Evolutionary conservation across 345 rosid genomes (phyloP), one percentile per base, ranked within the genome.

Genomic region (Brassica nigra): DNA sequence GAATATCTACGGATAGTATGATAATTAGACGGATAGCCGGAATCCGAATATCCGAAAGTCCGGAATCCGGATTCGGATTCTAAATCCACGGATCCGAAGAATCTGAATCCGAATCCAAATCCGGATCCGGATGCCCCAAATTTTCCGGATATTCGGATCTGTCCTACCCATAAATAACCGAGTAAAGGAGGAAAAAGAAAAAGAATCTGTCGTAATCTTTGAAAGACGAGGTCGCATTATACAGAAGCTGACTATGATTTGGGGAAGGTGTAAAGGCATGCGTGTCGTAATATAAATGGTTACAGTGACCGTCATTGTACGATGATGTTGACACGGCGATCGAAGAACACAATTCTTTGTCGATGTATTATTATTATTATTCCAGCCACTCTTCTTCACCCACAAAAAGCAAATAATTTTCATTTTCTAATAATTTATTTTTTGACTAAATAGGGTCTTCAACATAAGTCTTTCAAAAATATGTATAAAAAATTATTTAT

Each of bases 261-360:
- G 11, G 47, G 73, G 33, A 3, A 74, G 34, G 33, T 15, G n/a
- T 4, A 30, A 34, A 49, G n/a, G 27, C 42, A 61, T 47, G 28
- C 69, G 75, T 79, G 82, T 66, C 70, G 4, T 47, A 7, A 12
- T 15, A 30, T 5, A 6, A 61, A 61, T 79, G 57, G 74, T 34
- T 61, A 8, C n/a, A 39, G 2, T 59, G 73, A 73, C 47, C 55
- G 55, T 72, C 62, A 79, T 12, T 44, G 82, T 79, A 79, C 82
- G 78, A 79, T 68, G 74, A 30, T 67, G 78, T 74, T 36, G 74
- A 79, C 82, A 47, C 78, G 55, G 58, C 47, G 4, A 47, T 68
- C 82, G 64, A 73, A 68, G 78, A 68, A 18, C 54, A 73, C 78
- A 33, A 61, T 68, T 73, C 74, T 67, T 4, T 78, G 20, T 2